Base-by-base conservation (phyloP, 2,329 filamentous ascomycete genomes). In the Colletotrichum graminicola region DNA sequence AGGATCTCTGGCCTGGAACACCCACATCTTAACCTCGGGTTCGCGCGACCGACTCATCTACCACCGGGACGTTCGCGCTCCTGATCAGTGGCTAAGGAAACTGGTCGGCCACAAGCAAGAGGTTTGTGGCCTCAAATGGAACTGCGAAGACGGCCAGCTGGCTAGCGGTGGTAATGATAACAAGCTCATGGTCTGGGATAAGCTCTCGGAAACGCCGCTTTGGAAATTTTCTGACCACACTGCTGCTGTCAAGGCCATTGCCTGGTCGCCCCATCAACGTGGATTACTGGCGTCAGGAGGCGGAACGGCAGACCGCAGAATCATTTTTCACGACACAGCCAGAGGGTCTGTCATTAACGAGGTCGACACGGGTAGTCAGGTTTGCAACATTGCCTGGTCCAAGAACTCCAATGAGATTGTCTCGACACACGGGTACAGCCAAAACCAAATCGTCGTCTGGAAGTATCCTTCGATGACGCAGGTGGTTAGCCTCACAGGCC, bases 391-490 rank as follows among this genome's bases (percentile, higher is more conserved):
- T 54, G 93, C 95, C 5, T 99, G 97, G 95, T 96, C 93, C 23
- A 97, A 97, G 79, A 97, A 98, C 81, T 97, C 94, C 10, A 97
- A 98, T 79, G 96, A 99, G 81, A 94, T 99, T 69, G 95, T 99
- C 66, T 95, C 93, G 62, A 99, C 96, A 1, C 96, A 99, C 79
- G 96, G 96, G 8, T 99, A 98, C 84, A 95, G 92, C 76, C 96
- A 99, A 79, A 98, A 99, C 80, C 96, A 98, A 81, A 98, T 99
- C 76, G 95, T 98, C 47, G 94, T 99, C 66, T 99, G 96, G 96
- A 99, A 99, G 79, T 99, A 99, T 79, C 96, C 96, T 1, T 95
- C 92, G 75, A 98, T 99, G 96, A 94, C 94, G 60, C 96, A 98
- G 80, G 94, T 99, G 11, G 95, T 94, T 51, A 97, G 94, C 75